These are phyloP conservation scores for Podaxis sp. DNA, from an alignment of 768 basidiomycete genomes.

Conservation along the genomic window DNA sequence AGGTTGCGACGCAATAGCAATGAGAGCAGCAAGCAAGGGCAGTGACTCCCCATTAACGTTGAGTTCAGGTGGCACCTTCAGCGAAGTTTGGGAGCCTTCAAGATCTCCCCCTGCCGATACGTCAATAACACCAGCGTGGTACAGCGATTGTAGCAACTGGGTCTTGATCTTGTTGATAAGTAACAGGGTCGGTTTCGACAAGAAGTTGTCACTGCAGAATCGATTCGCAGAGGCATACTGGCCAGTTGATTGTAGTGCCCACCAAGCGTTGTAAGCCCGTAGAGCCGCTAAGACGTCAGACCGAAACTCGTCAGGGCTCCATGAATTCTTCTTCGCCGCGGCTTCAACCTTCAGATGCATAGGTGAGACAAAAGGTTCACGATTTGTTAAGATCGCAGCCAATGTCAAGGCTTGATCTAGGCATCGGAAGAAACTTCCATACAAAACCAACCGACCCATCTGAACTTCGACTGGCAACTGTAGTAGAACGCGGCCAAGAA, in stretches of 20 bases:
- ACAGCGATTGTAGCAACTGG: constrained; percentile 73
- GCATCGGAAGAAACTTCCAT: constrained; percentile 91
- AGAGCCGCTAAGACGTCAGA: constrained; percentile 82
- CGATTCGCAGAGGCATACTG: constrained; percentile 62
- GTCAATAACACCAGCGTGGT: constrained; percentile 77
- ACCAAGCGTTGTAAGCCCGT: constrained; percentile 82
- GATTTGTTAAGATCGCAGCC: constrained; percentile 86
- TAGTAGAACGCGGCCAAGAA: constrained; percentile 83
- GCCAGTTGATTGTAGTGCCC: constrained; percentile 59
- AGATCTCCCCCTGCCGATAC: constrained; percentile 66
- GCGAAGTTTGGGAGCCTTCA: constrained; percentile 18
- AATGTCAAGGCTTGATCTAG: constrained; percentile 83
- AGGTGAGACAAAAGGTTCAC: constrained; percentile 88
- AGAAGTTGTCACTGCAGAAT: constrained; percentile 84
- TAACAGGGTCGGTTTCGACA: constrained; percentile 79
- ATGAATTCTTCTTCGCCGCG: constrained; percentile 66
- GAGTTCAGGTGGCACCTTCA: constrained; percentile 55
- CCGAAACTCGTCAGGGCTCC: constrained; percentile 74
- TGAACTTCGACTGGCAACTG: constrained; percentile 88
- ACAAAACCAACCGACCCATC: constrained; percentile 84
- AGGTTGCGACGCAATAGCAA: constrained; percentile 83
- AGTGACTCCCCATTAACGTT: constrained; percentile 70
- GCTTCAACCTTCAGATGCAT: constrained; percentile 72
- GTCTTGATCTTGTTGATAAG: constrained; percentile 76
- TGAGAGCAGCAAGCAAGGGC: constrained; percentile 77